These are phyloP conservation scores for Infundibulicybe gibba DNA, from an alignment of 768 basidiomycete genomes.

Conservation along the genomic window DNA sequence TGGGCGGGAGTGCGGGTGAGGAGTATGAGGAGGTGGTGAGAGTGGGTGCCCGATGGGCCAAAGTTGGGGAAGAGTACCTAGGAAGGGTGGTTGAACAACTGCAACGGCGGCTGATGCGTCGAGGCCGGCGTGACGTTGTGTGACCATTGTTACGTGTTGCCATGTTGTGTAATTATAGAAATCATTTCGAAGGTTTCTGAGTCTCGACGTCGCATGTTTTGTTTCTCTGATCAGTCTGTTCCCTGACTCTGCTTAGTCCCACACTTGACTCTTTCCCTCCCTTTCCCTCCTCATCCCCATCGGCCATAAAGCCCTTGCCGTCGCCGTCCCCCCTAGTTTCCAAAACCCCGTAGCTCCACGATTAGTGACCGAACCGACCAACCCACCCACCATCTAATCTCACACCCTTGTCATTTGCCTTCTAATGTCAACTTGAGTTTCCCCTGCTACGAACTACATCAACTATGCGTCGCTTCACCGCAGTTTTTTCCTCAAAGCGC, in stretches of 20 bases:
- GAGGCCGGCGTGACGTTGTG: slow-evolving; percentile 33
- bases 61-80: slow-evolving; percentile 51
- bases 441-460: slow-evolving; percentile 1
- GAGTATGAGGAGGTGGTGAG: slow-evolving; percentile 49
- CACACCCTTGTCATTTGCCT: slow-evolving; percentile 6
- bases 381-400: background rate
- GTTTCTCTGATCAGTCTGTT: slow-evolving; percentile 2
- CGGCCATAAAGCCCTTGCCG: background rate
- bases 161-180: background rate
- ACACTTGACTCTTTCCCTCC: slow-evolving; percentile 2
- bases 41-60: slow-evolving; percentile 50
- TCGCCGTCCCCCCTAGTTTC: background rate
- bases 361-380: too few relatives aligned
- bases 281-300: slow-evolving; percentile 4
- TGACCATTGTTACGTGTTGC: background rate
- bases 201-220: slow-evolving; percentile 2
- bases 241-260: slow-evolving; percentile 2
- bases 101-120: slow-evolving; percentile 58
- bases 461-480: slow-evolving; percentile 62
- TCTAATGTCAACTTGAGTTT: slow-evolving; percentile 5
- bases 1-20: slow-evolving; percentile 50
- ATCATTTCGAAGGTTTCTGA: background rate
- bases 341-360: too few relatives aligned
- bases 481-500: slow-evolving; percentile 47
- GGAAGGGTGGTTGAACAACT: slow-evolving; percentile 55